Evolutionary conservation across 306 rosid genomes (phyloP), one percentile per base, ranked within the genome.

Genomic region (Neltuma alba): DNA sequence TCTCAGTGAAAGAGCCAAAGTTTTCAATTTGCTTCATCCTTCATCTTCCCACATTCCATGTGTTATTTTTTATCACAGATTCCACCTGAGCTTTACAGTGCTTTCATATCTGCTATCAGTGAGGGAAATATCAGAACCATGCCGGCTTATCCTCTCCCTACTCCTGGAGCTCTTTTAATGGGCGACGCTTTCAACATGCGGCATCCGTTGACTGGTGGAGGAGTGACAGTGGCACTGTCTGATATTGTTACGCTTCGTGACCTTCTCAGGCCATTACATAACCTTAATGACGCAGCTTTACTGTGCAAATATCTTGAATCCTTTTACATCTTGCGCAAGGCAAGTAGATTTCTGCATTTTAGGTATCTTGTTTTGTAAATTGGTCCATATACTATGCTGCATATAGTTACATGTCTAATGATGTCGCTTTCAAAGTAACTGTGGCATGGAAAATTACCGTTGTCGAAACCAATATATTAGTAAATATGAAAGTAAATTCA

Each of bases 111-210:
- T 14, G 86, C 92, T 15, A 61, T 88, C 52, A 75, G 87, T 70
- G 74, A 47, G 62, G 91, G 86, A 80, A 83, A 87, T 77, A 88
- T 88, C 25, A 85, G 87, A 85, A 84, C 72, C 48, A 87, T 88
- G 89, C 85, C 86, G 28, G 89, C 91, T 6, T 72, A 67, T 65
- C 91, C 92, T 6, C 82, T 16, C 58, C 87, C 86, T 38, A 83
- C 87, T 31, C 89, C 88, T 0, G 91, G 95, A 80, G 95, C 95
- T 6, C 80, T 91, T 28, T 74, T 91, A 68, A 42, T 91, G 78
- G 95, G 95, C 0, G 94, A 90, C 72, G 89, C 94, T 77, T 85
- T 90, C 87, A 90, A 90, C 77, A 88, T 86, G 89, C 89, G 87
- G 13, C 91, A 90, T 80, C 94, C 91, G 30, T 82, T 85, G 72